Conservation (phyloP, 169 alveolate species). For the Plasmodium berghei region DNA sequence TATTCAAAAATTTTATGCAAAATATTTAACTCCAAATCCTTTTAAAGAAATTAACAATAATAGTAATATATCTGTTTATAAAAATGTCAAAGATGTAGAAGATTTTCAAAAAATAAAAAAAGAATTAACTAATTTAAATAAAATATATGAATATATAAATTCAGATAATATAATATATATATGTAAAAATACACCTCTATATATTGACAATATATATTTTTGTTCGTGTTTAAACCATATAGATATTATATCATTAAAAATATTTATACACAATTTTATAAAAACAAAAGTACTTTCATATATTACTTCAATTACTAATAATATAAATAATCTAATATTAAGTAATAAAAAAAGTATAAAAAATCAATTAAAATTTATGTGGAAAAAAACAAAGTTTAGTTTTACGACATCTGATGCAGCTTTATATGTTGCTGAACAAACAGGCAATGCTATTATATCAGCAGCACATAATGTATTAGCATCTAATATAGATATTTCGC, state of each 20-base stretch:
- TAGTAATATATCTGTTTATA: constrained; percentile 19
- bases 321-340: constrained; percentile 29
- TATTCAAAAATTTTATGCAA: constrained; percentile 25
- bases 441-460: constrained; percentile 36
- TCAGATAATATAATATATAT: constrained; percentile 28
- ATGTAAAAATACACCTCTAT: constrained; percentile 51
- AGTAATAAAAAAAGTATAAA: constrained; percentile 38
- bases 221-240: constrained; percentile 37
- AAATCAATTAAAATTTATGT: constrained; percentile 55
- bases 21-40: constrained; percentile 16
- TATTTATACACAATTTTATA: constrained; percentile 51
- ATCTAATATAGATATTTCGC: not conserved
- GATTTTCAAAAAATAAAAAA: constrained; percentile 25
- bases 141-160: constrained; percentile 36
- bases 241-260: constrained; percentile 51
- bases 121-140: constrained; percentile 3
- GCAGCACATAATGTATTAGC: constrained; percentile 41
- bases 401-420: constrained; percentile 58
- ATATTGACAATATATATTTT: constrained; percentile 35
- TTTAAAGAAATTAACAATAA: not conserved
- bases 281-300: constrained; percentile 35
- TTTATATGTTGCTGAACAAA: constrained; percentile 57
- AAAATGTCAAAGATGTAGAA: constrained; percentile 18
- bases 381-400: constrained; percentile 44
- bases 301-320: constrained; percentile 26